Evolutionary conservation across 345 rosid species (phyloP), one percentile per base, ranked within the genome.

Genomic region (Corchorus capsularis): DNA sequence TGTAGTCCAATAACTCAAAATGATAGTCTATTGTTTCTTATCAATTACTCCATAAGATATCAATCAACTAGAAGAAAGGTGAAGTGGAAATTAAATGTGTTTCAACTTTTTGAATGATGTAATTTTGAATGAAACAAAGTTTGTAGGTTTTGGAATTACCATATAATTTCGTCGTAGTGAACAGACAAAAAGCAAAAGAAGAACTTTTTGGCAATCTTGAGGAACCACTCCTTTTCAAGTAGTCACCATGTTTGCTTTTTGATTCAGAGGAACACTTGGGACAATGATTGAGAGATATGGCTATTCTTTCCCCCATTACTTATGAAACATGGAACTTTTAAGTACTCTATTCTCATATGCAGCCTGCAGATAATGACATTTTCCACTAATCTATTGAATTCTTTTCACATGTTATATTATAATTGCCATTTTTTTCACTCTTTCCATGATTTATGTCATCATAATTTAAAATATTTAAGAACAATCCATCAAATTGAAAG

Each of bases 241-340:
- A 9, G 62, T 57, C 62, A 57, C 62, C 35, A 57, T 57, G 62
- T 57, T 57, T 57, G 62, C 35, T 57, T 57, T 57, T 57, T 20
- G 20, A 10, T 20, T 57, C 39, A 57, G 35, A 22, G 15, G 62
- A 57, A 4, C 3, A 57, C 62, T 57, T 3, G 11, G 14, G 62
- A 57, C 62, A 57, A 22, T 57, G 35, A 57, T 57, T 57, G 35
- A 22, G 20, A 4, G 63, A 27, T 60, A 5, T 13, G 39, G 63
- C 41, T 27, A 32, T 1, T 5, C 47, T 60, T 27, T 27, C 17
- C 15, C 34, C 34, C 62, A 11, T 57, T 57, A 19, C 15, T 20
- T 2, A 57, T 57, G 35, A 57, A 22, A 20, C 6, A 57, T 22
- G 62, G 22, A 57, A 57, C 35, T 57, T 57, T 57, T 12, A 27